These are phyloP conservation scores for Epicoccum nigrum DNA, from an alignment of 2,329 filamentous ascomycete species.

Conservation along the genomic window DNA sequence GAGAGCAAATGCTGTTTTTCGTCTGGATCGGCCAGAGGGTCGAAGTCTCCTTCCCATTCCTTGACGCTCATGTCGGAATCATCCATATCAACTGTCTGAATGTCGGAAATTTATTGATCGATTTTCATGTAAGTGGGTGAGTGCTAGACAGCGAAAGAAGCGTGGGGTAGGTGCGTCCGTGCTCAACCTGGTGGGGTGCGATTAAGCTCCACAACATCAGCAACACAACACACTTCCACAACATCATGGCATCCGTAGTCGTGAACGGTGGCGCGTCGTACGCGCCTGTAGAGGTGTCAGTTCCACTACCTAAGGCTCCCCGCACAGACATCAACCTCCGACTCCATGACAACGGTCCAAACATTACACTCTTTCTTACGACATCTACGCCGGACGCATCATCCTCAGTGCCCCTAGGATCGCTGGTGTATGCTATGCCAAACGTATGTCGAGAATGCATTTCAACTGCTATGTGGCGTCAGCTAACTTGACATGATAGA, in stretches of 20 bases:
- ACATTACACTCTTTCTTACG: slow-evolving; percentile 63
- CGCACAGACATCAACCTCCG: slow-evolving; percentile 65
- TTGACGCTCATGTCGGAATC: slow-evolving; percentile 28
- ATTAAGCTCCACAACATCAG: slow-evolving; percentile 6
- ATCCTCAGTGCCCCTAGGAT: slow-evolving; percentile 66
- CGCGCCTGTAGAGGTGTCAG: slow-evolving; percentile 60
- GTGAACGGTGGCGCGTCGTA: slow-evolving; percentile 23
- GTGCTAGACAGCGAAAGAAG: not conserved
- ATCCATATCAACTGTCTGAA: not conserved
- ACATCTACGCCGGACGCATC: slow-evolving; percentile 53
- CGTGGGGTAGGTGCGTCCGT: slow-evolving; percentile 15
- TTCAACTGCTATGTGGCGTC: not conserved
- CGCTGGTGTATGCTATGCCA: slow-evolving; percentile 91
- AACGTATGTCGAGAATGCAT: slow-evolving; percentile 64
- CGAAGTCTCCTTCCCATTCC: slow-evolving; percentile 67
- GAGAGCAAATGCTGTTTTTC: slow-evolving; percentile 81
- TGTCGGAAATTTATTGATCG: no score
- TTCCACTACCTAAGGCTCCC: slow-evolving; percentile 62
- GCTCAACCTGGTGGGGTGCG: slow-evolving; percentile 12
- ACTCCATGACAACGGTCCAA: slow-evolving; percentile 60
- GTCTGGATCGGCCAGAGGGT: slow-evolving; percentile 74
- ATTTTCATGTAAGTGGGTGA: not conserved
- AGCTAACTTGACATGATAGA: slow-evolving; percentile 35
- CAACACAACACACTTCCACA: slow-evolving; percentile 2
- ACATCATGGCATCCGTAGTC: slow-evolving; percentile 27